Evolutionary conservation across 805 yeast genomes (phyloP), one percentile per base, ranked within the genome.

Genomic region (Tetrapisispora taiwanensis): DNA sequence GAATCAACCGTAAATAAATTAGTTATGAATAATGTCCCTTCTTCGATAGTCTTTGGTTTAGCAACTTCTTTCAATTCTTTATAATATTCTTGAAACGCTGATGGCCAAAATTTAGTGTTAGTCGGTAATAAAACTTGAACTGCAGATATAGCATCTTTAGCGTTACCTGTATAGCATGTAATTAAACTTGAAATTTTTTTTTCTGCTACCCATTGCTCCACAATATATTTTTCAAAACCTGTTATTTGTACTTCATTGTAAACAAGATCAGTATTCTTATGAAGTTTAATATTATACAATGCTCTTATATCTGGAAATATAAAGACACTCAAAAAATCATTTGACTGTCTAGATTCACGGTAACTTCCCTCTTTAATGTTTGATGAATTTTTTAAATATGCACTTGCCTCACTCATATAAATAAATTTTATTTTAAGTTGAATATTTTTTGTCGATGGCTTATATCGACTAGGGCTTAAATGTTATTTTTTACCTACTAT

Each of bases 151-250:
- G 65, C 64, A 52, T 87, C 84, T n/a, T 70, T 69, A 5, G 75
- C 58, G 56, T 87, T 84, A 3, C 98, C 98, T 0, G 97, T 90
- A 61, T 75, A 92, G 0, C 90, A 77, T 1, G 92, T 78, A 15
- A 90, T 80, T 5, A 84, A 71, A 1, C 82, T 72, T 22, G 84
- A 79, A 12, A 78, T 66, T 35, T 74, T 70, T 37, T 97, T 69
- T 46, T 79, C 80, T 30, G 82, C 72, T 3, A 84, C 81, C 98
- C 98, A 92, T 62, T 90, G 97, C 60, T 92, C 97, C 10, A 90
- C 95, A 32, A 92, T 70, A 60, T 92, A 92, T 14, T 84, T 75
- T 62, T 92, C 97, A 58, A 83, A 87, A 1, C 98, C 97, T 1
- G 69, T 54, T 20, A 82, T 69, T 9, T 63, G 65, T 4, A 78